Conservation (phyloP, 2,329 filamentous ascomycete species). For the Colletotrichum musicola region DNA sequence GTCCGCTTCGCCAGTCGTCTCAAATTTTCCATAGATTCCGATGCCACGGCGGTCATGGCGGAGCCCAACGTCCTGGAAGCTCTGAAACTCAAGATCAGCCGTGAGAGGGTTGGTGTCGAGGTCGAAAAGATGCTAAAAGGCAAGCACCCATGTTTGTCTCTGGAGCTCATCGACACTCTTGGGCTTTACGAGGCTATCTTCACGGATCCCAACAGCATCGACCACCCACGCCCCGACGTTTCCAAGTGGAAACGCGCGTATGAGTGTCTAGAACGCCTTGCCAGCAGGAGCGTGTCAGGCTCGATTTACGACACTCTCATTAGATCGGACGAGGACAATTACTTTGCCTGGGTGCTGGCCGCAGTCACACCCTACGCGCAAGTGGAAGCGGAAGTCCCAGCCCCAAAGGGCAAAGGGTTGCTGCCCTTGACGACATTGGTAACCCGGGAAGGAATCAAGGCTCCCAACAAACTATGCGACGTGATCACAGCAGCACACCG, state of each 20-base stretch:
- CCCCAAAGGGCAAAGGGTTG: conserved; percentile 52
- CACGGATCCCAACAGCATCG: conserved; percentile 70
- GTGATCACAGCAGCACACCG: conserved; percentile 74
- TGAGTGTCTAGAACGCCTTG: conserved; percentile 68
- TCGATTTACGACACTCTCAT: conserved; percentile 69
- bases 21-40: conserved; percentile 80
- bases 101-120: conserved; percentile 89
- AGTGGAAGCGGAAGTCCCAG: conserved; percentile 56
- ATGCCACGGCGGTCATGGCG: conserved; percentile 80
- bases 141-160: conserved; percentile 69
- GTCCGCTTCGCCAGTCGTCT: conserved; percentile 92
- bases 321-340: conserved; percentile 73
- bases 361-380: conserved; percentile 80
- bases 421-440: conserved; percentile 71
- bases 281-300: conserved; percentile 56
- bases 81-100: conserved; percentile 88
- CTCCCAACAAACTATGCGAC: conserved; percentile 80
- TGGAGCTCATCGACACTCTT: conserved; percentile 76
- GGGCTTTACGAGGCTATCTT: conserved; percentile 81
- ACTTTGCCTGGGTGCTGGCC: conserved; percentile 81
- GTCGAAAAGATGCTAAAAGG: conserved; percentile 90
- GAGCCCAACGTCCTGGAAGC: conserved; percentile 82
- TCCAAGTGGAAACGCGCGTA: conserved; percentile 74
- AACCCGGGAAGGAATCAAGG: conserved; percentile 82
- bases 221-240: conserved; percentile 68